Evolutionary conservation across 257 asterid species (phyloP).

Genomic region (Solanum clarkiae): DNA sequence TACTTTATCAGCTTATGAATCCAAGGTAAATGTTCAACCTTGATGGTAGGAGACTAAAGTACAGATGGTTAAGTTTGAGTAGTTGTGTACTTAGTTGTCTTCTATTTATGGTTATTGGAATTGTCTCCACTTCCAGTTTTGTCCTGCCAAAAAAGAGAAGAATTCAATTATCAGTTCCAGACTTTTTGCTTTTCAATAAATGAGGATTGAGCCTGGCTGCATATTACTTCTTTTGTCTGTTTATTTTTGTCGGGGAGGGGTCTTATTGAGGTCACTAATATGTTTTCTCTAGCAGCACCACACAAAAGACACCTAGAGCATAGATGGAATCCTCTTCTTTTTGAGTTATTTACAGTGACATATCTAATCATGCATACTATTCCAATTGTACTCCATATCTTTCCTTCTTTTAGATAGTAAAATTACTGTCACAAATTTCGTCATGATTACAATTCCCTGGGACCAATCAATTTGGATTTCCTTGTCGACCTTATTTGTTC

Average conservation of each 20-base stretch:
- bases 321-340: neutral
- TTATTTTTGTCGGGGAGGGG: neutral
- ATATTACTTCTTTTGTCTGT: neutral
- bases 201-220: neutral
- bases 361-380: neutral
- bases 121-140: neutral
- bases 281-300: neutral
- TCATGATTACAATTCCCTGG: neutral
- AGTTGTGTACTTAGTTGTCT: neutral
- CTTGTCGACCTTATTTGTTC: neutral
- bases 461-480: neutral
- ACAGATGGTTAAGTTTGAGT: neutral
- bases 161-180: neutral
- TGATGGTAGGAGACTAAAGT: neutral
- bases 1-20: conserved; percentile 79
- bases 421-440: neutral
- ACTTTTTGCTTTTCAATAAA: neutral
- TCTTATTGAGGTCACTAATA: neutral
- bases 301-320: neutral
- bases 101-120: neutral
- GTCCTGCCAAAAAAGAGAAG: neutral
- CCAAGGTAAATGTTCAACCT: conserved; percentile 47
- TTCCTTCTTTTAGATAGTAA: neutral
- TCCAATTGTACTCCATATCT: neutral
- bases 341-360: neutral